Percentiles rank a stretch among this genome's conserved stretches.
phyloP scores from a whole-genome alignment of 2,329 filamentous ascomycete genomes.

The Paecilomyces fulvus region DNA sequence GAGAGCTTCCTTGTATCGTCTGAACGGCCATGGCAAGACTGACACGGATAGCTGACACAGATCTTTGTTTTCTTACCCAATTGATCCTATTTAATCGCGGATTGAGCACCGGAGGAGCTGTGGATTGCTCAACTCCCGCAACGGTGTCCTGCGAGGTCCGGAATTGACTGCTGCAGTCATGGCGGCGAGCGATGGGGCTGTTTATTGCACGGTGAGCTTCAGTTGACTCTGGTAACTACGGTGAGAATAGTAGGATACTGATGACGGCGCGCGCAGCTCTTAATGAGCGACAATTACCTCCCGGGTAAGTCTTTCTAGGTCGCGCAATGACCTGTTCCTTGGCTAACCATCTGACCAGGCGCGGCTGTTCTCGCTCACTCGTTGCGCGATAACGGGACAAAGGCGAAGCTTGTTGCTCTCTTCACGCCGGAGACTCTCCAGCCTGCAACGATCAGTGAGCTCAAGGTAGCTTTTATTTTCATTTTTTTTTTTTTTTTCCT shows the following conservation, averaged over 20 bases:
- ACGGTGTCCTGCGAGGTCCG: constrained; percentile 7
- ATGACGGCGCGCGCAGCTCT: constrained; percentile 53
- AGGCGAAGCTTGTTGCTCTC: constrained; percentile 75
- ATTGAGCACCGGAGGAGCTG: not conserved
- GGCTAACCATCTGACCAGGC: constrained; percentile 45
- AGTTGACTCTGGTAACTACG: constrained; percentile 1
- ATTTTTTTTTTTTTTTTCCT: not conserved
- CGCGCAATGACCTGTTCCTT: constrained; percentile 5
- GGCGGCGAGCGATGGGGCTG: constrained; percentile 44
- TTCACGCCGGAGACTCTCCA: constrained; percentile 75
- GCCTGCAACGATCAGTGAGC: constrained; percentile 63
- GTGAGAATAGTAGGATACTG: constrained; percentile 10
- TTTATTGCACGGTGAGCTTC: constrained; percentile 55
- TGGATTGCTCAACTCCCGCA: not conserved
- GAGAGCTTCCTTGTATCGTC: constrained; percentile 9
- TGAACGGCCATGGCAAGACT: constrained; percentile 12
- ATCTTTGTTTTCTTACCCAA: constrained; percentile 1
- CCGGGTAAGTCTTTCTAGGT: constrained; percentile 55
- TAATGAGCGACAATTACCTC: constrained; percentile 85
- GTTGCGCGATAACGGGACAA: constrained; percentile 78
- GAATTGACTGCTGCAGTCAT: constrained; percentile 20
- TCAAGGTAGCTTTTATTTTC: constrained; percentile 50
- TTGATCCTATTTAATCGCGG: not conserved
- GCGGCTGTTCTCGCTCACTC: constrained; percentile 92
- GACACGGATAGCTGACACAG: not conserved